Evolutionary conservation across 139 green algal species (phyloP), one percentile per base, ranked within the genome.

Genomic region (Volvox africanus): DNA sequence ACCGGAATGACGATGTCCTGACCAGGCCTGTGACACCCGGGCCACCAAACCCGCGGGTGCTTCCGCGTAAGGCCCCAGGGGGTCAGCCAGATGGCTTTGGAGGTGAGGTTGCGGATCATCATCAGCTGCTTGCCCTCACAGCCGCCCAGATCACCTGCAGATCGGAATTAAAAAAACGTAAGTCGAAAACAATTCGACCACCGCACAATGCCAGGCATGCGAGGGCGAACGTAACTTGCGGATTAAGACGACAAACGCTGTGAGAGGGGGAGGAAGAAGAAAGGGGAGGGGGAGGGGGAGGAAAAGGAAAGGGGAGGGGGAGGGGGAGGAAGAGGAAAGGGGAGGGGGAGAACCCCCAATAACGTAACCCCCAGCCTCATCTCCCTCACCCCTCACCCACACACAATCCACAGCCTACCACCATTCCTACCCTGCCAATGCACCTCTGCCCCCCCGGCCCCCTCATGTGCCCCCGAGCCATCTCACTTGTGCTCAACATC

Each of bases 71-170:
- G 89, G 5, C 92, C 92, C 92, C 92, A 94, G 16, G 92, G 89
- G 14, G 92, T 94, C 35, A 94, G 21, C 92, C 92, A 94, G 24
- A 78, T 89, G 17, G 75, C 28, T 22, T 62, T 28, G 26, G 80
- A 61, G 0, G 92, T 94, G 30, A 87, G 24, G 82, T 93, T 93
- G 65, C 92, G 89, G 30, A 94, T 83, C 55, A 82, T 75, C 92
- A 94, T 94, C n/a, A 94, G 87, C 62, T 94, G 81, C 24, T 80
- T 73, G 73, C 92, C 92, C 89, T 94, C 92, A 80, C 92, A 94
- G 28, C 89, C 92, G 37, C 92, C 92, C 67, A 94, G 86, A 67
- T 94, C 92, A 50, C 92, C 88, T 94, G 92, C 62, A 32, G 61
- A 14, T 55, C 5, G 44, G 9, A 55, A n/a, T n/a, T n/a, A 9